Base-by-base conservation (phyloP, 164 flowering plant genomes). In the Liquidambar formosana region DNA sequence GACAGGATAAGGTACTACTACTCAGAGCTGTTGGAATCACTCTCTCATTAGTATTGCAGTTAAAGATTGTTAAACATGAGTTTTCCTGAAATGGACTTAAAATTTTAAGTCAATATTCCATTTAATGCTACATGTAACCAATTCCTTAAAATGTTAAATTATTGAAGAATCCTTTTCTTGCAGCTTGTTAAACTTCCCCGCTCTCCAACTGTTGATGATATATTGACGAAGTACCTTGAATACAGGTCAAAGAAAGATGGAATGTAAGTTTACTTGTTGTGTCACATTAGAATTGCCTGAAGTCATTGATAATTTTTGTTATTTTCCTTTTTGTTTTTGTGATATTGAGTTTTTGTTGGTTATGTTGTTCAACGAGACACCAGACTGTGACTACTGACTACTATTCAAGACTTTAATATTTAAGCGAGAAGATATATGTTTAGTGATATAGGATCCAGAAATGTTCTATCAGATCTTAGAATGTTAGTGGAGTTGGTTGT, bases 151-250 rank as follows among this genome's bases (percentile, higher is more conserved):
- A 5, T 48, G 26, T 28, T 41, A 33, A 33, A 33, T 33, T 33
- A 33, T 33, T 33, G 41, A 28, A 41, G 26, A 22, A 26, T 33
- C 16, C 16, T 18, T 52, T 64, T 33, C 8, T 57, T 78, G 81
- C 88, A 94, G 97, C 88, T 94, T 67, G 90, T 92, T 70, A 87
- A 86, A 68, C 97, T 94, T 77, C 97, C 99, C 0, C 87, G 97
- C 11, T 71, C 83, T 19, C 97, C 96, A 16, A 82, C 75, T 61
- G 88, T 92, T 62, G 96, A 90, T 77, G 95, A 87, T 16, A 88
- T 94, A 70, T 70, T 94, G 80, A 83, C 79, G 27, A 85, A 81
- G 80, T 94, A 92, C 72, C 87, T 83, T 41, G 95, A 88, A 11
- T 80, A 86, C 80, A 81, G 75, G 64, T 57, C 77, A 68, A 90